Conservation (phyloP, 23 red algal genomes). For the Gracilaria caudata region DNA sequence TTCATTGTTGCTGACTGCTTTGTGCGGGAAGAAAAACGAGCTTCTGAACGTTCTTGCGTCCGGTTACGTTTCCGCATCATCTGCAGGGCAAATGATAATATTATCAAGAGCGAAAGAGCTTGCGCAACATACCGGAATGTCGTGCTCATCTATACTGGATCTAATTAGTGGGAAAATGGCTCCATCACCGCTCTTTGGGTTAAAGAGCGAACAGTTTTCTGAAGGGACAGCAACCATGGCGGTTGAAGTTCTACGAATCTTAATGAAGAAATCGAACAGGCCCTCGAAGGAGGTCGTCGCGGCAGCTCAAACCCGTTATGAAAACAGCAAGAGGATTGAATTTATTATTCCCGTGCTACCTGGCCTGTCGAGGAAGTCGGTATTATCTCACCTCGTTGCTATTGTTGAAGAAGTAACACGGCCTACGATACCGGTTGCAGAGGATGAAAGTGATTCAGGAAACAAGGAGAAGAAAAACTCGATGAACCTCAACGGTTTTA, state of each 20-base stretch:
- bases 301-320: conserved; percentile 53
- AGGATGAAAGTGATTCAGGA: background rate
- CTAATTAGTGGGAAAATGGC: conserved; percentile 49
- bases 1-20: conserved; percentile 39
- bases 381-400: conserved; percentile 33
- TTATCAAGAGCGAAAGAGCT: conserved; percentile 48
- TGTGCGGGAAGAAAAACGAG: conserved; percentile 58
- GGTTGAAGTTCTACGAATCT: conserved; percentile 32
- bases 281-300: conserved; percentile 34
- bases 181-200: background rate
- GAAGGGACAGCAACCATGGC: conserved; percentile 33
- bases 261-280: conserved; percentile 29
- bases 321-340: conserved; percentile 12
- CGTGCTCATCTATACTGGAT: conserved; percentile 13
- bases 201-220: background rate
- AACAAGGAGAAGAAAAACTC: background rate
- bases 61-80: background rate
- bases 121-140: conserved; percentile 39
- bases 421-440: background rate
- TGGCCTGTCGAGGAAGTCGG: conserved; percentile 25
- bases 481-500: conserved; percentile 33
- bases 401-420: conserved; percentile 33
- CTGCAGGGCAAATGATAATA: conserved; percentile 12
- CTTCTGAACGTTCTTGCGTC: conserved; percentile 29
- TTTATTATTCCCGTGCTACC: conserved; percentile 58